Base-by-base conservation (phyloP, 1,139 yeast species). In the Blastobotrys aristatus region DNA sequence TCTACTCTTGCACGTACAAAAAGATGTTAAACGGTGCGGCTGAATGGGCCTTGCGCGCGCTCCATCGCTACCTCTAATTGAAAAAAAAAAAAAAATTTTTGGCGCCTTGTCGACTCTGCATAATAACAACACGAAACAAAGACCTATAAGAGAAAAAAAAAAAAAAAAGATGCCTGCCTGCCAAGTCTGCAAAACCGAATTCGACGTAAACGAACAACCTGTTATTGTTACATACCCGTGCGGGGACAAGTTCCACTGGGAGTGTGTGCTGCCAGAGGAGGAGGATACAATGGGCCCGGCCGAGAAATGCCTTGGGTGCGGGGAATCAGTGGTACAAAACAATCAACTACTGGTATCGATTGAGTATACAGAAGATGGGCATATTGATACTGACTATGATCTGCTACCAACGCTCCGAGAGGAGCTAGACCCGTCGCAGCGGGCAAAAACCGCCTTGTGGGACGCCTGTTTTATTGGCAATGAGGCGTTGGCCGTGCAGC, bases 201-300 rank as follows among this genome's bases (percentile, higher is more conserved):
- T n/a, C n/a, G n/a, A n/a, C n/a, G n/a, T n/a, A n/a, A n/a, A n/a
- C n/a, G 37, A 40, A 21, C 36, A 40, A 7, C 11, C 43, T 11
- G 41, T 32, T 30, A 20, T 8, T 14, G 46, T 47, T n/a, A 18
- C 16, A 11, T 50, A 51, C 36, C 55, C 54, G 4, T 42, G 48
- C 41, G 29, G 41, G 11, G 58, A 57, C 32, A 55, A 56, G 24
- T 53, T 53, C 40, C 61, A 57, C 47, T 57, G 59, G 57, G 49
- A 47, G 1, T 57, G 61, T 36, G 48, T 55, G 16, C 47, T 50
- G 32, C n/a, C n/a, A n/a, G n/a, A n/a, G n/a, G n/a, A n/a, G n/a
- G 43, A 26, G 13, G 21, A 16, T 3, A 34, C 21, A 8, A 7
- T 18, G 26, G 22, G 18, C 21, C 14, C 24, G 8, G 20, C 18